phyloP scores from a whole-genome alignment of 2,329 filamentous ascomycete genomes.

The Exophiala bonariae region DNA sequence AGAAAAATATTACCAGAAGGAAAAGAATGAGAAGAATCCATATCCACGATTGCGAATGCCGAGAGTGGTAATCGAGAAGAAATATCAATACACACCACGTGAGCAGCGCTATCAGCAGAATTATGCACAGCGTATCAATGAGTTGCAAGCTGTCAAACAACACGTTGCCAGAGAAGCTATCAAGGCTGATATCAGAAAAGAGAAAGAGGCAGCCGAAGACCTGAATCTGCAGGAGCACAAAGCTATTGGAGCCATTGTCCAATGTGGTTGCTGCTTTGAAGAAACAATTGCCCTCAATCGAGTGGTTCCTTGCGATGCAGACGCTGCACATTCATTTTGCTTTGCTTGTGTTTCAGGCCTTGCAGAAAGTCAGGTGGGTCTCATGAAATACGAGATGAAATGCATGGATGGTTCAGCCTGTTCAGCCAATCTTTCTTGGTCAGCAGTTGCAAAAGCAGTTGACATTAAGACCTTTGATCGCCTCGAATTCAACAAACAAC shows the following conservation, averaged over 20 bases:
- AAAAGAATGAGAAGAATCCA: constrained; percentile 5
- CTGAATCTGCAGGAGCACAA: constrained; percentile 39
- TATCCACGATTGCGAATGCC: constrained; percentile 26
- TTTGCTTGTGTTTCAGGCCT: constrained; percentile 62
- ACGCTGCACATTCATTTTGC: constrained; percentile 67
- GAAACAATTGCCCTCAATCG: constrained; percentile 63
- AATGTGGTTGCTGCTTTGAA: constrained; percentile 74
- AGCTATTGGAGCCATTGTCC: constrained; percentile 55
- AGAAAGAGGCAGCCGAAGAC: constrained; percentile 32
- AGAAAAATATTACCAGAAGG: constrained; percentile 14
- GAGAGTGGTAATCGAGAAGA: constrained; percentile 23
- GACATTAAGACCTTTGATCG: constrained; percentile 55
- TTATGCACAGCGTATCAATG: constrained; percentile 25
- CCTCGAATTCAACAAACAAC: constrained; percentile 70
- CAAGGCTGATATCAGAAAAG: constrained; percentile 20
- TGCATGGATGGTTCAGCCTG: constrained; percentile 74
- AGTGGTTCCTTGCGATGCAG: constrained; percentile 66
- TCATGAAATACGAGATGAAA: constrained; percentile 64
- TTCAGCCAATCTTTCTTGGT: constrained; percentile 39
- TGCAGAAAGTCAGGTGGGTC: constrained; percentile 68
- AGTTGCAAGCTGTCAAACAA: constrained; percentile 33
- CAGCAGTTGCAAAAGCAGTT: constrained; percentile 23
- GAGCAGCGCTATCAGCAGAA: constrained; percentile 15
- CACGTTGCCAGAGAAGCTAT: constrained; percentile 23
- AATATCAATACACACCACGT: constrained; percentile 14